Evolutionary conservation across 768 basidiomycete genomes (phyloP), one percentile per base, ranked within the genome.

Genomic region (Pleurotus sapidus): DNA sequence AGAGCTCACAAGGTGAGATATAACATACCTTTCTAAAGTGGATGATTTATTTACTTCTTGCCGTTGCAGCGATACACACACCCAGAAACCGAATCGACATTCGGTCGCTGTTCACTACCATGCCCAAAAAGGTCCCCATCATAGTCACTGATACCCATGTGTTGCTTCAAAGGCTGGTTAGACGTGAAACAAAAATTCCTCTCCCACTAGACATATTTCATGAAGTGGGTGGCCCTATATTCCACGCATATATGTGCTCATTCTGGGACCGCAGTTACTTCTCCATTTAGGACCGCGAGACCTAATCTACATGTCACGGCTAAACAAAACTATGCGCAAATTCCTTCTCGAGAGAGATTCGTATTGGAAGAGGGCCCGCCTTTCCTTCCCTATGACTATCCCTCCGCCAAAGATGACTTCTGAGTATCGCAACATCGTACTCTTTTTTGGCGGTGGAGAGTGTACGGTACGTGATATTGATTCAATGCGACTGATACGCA

Each of bases 231-330:
- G 3, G 23, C 5, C 39, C 11, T 42, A 14, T 3, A 5, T 27
- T 40, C 4, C 9, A 11, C 15, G n/a, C 39, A 27, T 54, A 39
- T 40, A 39, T 54, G 20, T 24, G 42, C 18, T 23, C 27, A 27
- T 40, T 39, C 39, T 45, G 3, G 7, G 11, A 23, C 20, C 38
- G 14, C 5, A 54, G 51, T 40, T 54, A 20, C 14, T 23, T 15
- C 51, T 54, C 7, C 25, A 54, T 42, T 9, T 54, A 18, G 42
- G 51, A n/a, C 38, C 51, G 23, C 51, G 51, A 18, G 51, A 54
- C 51, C 27, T 54, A 12, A 37, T 27, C 24, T 24, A 18, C 39
- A 24, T 54, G 11, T 39, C 39, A 23, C 37, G 51, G 9, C 15
- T 24, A 0, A 54, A 54, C 37, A 54, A 54, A n/a, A 39, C 38